Evolutionary conservation across 306 rosid genomes (phyloP).

Genomic region (Lathyrus oleraceus): DNA sequence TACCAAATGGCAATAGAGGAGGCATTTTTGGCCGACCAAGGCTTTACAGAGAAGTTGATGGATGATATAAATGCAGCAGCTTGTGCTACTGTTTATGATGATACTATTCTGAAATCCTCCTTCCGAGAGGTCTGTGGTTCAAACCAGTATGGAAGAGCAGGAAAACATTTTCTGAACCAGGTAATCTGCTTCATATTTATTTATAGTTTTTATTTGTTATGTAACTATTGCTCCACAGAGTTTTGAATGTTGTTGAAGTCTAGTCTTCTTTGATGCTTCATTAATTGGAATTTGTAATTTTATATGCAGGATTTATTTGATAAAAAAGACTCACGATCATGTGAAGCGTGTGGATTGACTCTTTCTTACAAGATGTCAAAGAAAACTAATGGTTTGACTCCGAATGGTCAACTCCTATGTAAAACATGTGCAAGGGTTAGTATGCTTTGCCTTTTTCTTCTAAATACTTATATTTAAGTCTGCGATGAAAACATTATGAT

Average conservation of each 20-base stretch:
- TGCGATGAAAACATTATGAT: slow-evolving; percentile 25
- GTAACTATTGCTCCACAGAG: slow-evolving; percentile 2
- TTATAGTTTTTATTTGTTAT: slow-evolving; percentile 26
- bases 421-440: slow-evolving; percentile 87
- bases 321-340: slow-evolving; percentile 58
- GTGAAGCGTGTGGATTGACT: slow-evolving; percentile 77
- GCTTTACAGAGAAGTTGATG: slow-evolving; percentile 85
- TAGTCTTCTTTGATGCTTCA: slow-evolving; percentile 19
- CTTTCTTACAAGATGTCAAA: slow-evolving; percentile 64
- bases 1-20: slow-evolving; percentile 93
- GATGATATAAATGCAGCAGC: slow-evolving; percentile 94
- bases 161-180: slow-evolving; percentile 55
- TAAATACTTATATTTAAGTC: slow-evolving; percentile 19
- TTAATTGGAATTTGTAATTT: slow-evolving; percentile 37
- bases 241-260: slow-evolving; percentile 18
- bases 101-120: slow-evolving; percentile 57
- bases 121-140: slow-evolving; percentile 65
- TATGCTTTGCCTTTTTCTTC: slow-evolving; percentile 40
- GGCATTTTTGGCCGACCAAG: slow-evolving; percentile 92
- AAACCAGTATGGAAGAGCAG: slow-evolving; percentile 63
- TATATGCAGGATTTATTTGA: slow-evolving; percentile 57
- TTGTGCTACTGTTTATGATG: slow-evolving; percentile 64
- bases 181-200: slow-evolving; percentile 35
- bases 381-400: slow-evolving; percentile 54
- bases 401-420: slow-evolving; percentile 67